Conservation (phyloP, 2,329 filamentous ascomycete species). For the Scedosporium apiospermum region DNA sequence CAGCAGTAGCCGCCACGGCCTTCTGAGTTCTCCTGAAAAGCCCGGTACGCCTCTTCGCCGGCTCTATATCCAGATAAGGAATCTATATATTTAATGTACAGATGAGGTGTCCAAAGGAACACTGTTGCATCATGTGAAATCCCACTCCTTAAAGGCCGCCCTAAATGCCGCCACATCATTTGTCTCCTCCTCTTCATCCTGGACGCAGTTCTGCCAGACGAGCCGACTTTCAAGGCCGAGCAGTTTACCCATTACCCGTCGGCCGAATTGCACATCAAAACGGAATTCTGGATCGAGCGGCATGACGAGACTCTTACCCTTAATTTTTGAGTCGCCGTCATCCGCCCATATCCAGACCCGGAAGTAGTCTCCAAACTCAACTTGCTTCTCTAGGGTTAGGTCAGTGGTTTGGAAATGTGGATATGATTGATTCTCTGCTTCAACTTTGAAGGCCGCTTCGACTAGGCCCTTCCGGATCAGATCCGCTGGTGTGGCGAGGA, state of each 20-base stretch:
- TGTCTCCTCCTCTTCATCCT: conserved; percentile 69
- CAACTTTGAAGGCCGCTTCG: conserved; percentile 79
- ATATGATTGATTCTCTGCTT: conserved; percentile 65
- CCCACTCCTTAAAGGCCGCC: conserved; percentile 71
- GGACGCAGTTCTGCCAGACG: conserved; percentile 76
- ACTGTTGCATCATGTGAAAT: conserved; percentile 53
- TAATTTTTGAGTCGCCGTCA: conserved; percentile 41
- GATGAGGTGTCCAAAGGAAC: no score
- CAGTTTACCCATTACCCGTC: conserved; percentile 80
- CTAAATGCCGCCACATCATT: conserved; percentile 73
- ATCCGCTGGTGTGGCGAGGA: conserved; percentile 64
- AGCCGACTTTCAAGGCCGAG: conserved; percentile 69
- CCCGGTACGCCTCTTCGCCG: no score
- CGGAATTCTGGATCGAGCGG: conserved; percentile 60
- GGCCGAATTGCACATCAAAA: conserved; percentile 86
- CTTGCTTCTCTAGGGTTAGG: conserved; percentile 39
- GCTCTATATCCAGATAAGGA: no score
- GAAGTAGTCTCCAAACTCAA: conserved; percentile 58
- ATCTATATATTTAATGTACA: no score
- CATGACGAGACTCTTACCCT: conserved; percentile 57
- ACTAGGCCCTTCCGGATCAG: conserved; percentile 65
- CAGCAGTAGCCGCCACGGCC: no score
- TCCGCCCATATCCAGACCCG: conserved; percentile 71
- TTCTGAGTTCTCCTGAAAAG: no score
- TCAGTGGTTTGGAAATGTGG: conserved; percentile 40